Evolutionary conservation across 441 rosid genomes (phyloP).

Genomic region (Macaranga tanarius): DNA sequence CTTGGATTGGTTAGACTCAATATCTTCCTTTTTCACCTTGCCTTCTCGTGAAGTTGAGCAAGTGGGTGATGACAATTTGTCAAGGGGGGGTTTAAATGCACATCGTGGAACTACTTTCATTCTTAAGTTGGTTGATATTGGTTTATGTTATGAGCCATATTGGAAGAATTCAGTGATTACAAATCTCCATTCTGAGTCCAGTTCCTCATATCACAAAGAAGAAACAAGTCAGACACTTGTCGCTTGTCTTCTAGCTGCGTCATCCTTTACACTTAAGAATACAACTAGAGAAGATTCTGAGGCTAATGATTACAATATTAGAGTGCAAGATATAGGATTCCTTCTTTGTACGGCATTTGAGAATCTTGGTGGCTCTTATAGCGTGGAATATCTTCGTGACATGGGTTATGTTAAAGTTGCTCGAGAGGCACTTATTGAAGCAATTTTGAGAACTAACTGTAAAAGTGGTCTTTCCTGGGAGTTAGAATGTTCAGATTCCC

Average conservation of each 20-base stretch:
- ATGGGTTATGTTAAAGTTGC: slow-evolving; percentile 89
- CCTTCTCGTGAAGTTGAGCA: slow-evolving; percentile 43
- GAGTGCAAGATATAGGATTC: slow-evolving; percentile 84
- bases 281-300: slow-evolving; percentile 38
- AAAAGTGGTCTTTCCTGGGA: slow-evolving; percentile 70
- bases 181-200: slow-evolving; percentile 39
- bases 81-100: slow-evolving; percentile 37
- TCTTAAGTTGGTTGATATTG: slow-evolving; percentile 82
- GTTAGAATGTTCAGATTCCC: slow-evolving; percentile 74
- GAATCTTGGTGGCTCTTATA: slow-evolving; percentile 54
- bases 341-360: slow-evolving; percentile 62
- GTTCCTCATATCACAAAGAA: slow-evolving; percentile 32
- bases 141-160: slow-evolving; percentile 88
- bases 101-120: slow-evolving; percentile 54
- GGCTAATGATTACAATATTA: slow-evolving; percentile 56
- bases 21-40: slow-evolving; percentile 66
- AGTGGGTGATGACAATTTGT: slow-evolving; percentile 34
- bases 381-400: slow-evolving; percentile 59
- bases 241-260: slow-evolving; percentile 86
- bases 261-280: slow-evolving; percentile 67
- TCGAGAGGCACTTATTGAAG: slow-evolving; percentile 65
- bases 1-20: slow-evolving; percentile 84
- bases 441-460: slow-evolving; percentile 57
- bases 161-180: slow-evolving; percentile 38
- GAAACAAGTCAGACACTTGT: slow-evolving; percentile 36